Percentiles rank a stretch among this genome's conserved stretches.
Conservation (phyloP, 768 basidiomycete genomes). For the Lactarius indigo region DNA sequence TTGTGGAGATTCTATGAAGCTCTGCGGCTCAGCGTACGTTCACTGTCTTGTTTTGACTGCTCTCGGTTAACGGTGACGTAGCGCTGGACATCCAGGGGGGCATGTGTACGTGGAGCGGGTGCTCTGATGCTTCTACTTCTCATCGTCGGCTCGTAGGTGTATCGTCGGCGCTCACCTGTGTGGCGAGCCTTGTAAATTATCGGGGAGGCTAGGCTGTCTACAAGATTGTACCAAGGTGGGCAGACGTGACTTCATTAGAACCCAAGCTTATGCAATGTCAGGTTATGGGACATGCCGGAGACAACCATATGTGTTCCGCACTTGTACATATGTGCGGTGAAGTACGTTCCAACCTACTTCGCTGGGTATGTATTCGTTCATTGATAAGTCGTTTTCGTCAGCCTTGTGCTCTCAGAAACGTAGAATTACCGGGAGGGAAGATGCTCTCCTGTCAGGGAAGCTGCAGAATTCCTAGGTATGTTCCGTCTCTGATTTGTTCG, state of each 20-base stretch:
- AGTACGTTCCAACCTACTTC: conserved; percentile 32
- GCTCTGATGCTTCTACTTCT: not conserved
- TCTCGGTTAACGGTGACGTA: conserved; percentile 24
- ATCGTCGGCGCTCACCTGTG: conserved; percentile 49
- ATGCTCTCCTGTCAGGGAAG: conserved; percentile 14
- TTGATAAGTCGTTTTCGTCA: not conserved
- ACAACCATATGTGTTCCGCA: conserved; percentile 53
- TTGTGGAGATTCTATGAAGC: conserved; percentile 33
- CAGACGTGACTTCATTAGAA: no score
- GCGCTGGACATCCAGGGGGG: conserved; percentile 54
- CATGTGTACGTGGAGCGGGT: conserved; percentile 43
- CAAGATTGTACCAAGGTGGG: conserved; percentile 49
- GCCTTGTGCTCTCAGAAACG: conserved; percentile 19
- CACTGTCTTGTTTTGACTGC: not conserved
- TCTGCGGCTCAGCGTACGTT: conserved; percentile 48
- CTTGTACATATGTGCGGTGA: conserved; percentile 54
- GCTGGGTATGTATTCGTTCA: not conserved
- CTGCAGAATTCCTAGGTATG: conserved; percentile 16
- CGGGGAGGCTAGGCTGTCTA: conserved; percentile 48
- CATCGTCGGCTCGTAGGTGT: conserved; percentile 43
- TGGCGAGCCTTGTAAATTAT: conserved; percentile 46
- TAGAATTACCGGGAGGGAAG: conserved; percentile 6
- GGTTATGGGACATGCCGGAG: conserved; percentile 45
- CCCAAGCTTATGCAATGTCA: conserved; percentile 26
- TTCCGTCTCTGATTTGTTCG: not conserved